Percentiles rank a stretch among this genome's conserved stretches.
These are phyloP conservation scores for Cystoderma amianthinum DNA, from an alignment of 768 basidiomycete species.

Conservation along the genomic window DNA sequence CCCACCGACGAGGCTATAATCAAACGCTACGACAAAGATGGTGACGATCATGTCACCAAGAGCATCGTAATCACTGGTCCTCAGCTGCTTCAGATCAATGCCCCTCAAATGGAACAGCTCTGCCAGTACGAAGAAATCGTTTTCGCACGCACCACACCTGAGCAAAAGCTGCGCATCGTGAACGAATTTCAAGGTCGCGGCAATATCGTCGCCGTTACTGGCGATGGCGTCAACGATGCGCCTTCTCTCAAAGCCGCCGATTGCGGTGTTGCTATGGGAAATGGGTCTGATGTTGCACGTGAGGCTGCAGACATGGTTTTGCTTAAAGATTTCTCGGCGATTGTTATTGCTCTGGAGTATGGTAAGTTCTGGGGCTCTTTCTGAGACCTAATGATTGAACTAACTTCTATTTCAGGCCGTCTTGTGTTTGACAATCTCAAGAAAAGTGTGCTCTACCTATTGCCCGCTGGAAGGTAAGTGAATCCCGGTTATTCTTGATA, in stretches of 20 bases:
- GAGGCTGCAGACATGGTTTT: conserved; percentile 61
- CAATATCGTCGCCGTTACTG: conserved; percentile 56
- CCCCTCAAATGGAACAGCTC: conserved; percentile 22
- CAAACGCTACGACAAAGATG: conserved; percentile 20
- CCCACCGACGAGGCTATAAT: conserved; percentile 15
- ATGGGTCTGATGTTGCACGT: conserved; percentile 43
- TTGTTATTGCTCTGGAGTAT: conserved; percentile 57
- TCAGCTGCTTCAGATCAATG: conserved; percentile 26
- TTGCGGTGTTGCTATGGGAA: conserved; percentile 55
- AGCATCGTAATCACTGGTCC: conserved; percentile 36
- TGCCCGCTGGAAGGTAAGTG: conserved; percentile 41
- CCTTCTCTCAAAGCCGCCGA: conserved; percentile 54
- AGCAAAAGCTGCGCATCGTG: conserved; percentile 62
- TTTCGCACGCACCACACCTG: conserved; percentile 56
- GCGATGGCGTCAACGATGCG: conserved; percentile 61
- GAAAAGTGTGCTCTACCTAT: conserved; percentile 44
- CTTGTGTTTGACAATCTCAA: conserved; percentile 60
- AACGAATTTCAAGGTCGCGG: conserved; percentile 45
- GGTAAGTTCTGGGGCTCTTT: conserved; percentile 23
- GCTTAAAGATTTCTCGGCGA: conserved; percentile 59
- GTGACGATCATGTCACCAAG: conserved; percentile 15
- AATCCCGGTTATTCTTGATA: conserved; percentile 3
- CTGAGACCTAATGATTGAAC: not conserved
- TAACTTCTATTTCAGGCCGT: conserved; percentile 25
- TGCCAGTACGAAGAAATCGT: conserved; percentile 42